Percentiles rank a stretch among this genome's conserved stretches.
These are phyloP conservation scores for Epichloe sp. DNA, from an alignment of 2,329 filamentous ascomycete species.

Conservation along the genomic window DNA sequence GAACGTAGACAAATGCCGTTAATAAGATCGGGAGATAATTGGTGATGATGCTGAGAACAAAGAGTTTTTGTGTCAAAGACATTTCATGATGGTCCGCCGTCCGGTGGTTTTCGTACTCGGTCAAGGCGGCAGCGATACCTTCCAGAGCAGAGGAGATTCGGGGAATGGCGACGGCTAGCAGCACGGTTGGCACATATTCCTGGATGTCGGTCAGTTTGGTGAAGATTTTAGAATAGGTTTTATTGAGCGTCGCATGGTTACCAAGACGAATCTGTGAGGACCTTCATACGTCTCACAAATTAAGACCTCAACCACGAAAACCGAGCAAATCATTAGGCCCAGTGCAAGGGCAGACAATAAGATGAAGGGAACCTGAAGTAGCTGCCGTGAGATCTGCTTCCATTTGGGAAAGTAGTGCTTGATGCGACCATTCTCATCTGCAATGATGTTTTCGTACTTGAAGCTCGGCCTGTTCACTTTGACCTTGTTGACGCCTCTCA, in stretches of 20 bases:
- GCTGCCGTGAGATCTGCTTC: constrained; percentile 51
- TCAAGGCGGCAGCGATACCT: constrained; percentile 47
- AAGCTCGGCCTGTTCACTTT: constrained; percentile 55
- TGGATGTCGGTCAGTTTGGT: constrained; percentile 14
- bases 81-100: constrained; percentile 56
- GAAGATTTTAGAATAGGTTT: no score
- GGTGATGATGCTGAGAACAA: constrained; percentile 68
- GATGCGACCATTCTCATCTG: constrained; percentile 32
- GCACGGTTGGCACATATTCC: constrained; percentile 60
- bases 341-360: constrained; percentile 43
- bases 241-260: constrained; percentile 18
- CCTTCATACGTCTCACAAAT: constrained; percentile 64
- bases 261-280: constrained; percentile 51
- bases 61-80: constrained; percentile 60
- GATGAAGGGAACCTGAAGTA: constrained; percentile 58
- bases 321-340: constrained; percentile 52
- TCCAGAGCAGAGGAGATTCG: constrained; percentile 52
- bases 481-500: constrained; percentile 53
- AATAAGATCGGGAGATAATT: constrained; percentile 65
- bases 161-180: constrained; percentile 54
- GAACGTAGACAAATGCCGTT: constrained; percentile 69
- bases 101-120: constrained; percentile 63
- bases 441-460: constrained; percentile 44
- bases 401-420: constrained; percentile 49
- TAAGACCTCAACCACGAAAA: constrained; percentile 63